phyloP scores from a whole-genome alignment of 345 rosid species.

The Eutrema yunnanense region DNA sequence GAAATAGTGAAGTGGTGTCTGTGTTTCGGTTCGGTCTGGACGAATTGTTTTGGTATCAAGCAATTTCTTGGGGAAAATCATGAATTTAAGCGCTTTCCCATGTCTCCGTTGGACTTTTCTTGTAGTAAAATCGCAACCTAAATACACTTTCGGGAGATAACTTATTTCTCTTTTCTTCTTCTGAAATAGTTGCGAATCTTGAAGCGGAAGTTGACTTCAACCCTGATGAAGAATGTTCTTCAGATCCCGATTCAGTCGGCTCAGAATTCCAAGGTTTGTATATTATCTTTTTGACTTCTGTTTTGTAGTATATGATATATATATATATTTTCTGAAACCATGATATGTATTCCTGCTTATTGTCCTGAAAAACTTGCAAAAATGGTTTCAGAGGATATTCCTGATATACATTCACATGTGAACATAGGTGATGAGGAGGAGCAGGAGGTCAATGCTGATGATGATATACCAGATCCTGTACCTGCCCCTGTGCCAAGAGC shows the following conservation, averaged over 20 bases:
- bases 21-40: slow-evolving; percentile 4
- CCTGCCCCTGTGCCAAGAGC: slow-evolving; percentile 11
- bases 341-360: neutral
- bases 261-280: slow-evolving; percentile 11
- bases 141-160: neutral
- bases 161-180: neutral
- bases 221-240: slow-evolving; percentile 8
- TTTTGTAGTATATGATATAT: neutral
- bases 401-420: neutral
- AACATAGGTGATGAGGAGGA: slow-evolving; percentile 17
- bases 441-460: neutral
- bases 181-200: neutral
- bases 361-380: neutral
- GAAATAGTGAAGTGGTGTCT: neutral
- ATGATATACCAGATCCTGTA: slow-evolving; percentile 4
- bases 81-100: neutral
- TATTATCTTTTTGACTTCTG: neutral
- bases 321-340: neutral
- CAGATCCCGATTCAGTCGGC: neutral
- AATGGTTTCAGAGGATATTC: neutral
- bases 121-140: neutral
- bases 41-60: neutral
- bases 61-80: neutral
- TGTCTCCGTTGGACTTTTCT: neutral
- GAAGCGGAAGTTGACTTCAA: neutral